Conservation (phyloP, 352 stramenopile genomes). For the Pythium phragmiticola region DNA sequence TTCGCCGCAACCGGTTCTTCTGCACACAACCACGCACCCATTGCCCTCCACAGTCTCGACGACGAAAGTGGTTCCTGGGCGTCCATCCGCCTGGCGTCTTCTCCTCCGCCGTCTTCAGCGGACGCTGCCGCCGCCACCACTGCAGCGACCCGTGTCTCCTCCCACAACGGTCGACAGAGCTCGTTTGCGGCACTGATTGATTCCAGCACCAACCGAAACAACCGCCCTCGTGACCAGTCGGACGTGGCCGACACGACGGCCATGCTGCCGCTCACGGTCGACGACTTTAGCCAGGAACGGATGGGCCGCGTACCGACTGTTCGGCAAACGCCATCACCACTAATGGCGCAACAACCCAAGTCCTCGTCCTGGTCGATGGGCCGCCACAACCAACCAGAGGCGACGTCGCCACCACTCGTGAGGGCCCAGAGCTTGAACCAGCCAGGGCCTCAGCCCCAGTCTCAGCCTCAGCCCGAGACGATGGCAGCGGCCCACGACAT, state of each 20-base stretch:
- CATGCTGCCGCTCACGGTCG: conserved; percentile 18
- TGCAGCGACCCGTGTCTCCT: neutral
- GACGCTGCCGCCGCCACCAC: neutral
- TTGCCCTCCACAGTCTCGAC: neutral
- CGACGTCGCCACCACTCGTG: neutral
- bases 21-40: no score
- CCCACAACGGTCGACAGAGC: conserved; percentile 2
- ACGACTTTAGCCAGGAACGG: conserved; percentile 22
- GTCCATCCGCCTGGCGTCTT: conserved; percentile 22
- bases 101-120: neutral
- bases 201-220: no score
- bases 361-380: neutral
- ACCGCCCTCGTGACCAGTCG: no score
- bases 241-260: neutral
- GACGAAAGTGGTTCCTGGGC: conserved; percentile 22
- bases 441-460: neutral
- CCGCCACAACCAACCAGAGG: neutral
- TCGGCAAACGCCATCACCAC: neutral
- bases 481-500: neutral
- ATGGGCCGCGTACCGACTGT: conserved; percentile 13
- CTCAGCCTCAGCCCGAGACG: neutral
- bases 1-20: neutral
- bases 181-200: neutral
- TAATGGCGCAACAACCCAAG: conserved; percentile 1
- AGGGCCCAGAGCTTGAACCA: conserved; percentile 5